These are phyloP conservation scores for Pleurotus citrinopileatus DNA, from an alignment of 768 basidiomycete species.

Conservation along the genomic window DNA sequence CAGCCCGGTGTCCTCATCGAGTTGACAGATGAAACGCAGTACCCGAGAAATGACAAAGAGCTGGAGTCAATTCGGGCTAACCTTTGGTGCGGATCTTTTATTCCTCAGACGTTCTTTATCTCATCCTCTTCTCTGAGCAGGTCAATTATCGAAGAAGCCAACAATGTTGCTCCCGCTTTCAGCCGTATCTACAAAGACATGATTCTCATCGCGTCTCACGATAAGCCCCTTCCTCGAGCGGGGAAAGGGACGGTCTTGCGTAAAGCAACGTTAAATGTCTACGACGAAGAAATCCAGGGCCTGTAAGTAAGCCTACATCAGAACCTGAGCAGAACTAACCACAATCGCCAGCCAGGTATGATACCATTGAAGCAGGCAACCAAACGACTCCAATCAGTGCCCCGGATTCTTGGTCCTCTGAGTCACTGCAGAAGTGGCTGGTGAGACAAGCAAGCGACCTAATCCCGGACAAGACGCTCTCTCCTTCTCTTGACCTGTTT, in stretches of 20 bases:
- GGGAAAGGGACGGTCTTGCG: slow-evolving; percentile 48
- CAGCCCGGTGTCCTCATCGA: slow-evolving; percentile 33
- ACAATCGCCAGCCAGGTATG: slow-evolving; percentile 16
- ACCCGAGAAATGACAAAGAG: slow-evolving; percentile 15
- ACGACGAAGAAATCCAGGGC: slow-evolving; percentile 43
- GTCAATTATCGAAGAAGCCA: slow-evolving; percentile 41
- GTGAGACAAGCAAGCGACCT: slow-evolving; percentile 17
- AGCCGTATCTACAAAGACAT: slow-evolving; percentile 53
- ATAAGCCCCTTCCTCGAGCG: slow-evolving; percentile 40
- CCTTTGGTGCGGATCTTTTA: slow-evolving; percentile 31
- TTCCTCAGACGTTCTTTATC: neutral
- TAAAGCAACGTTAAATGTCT: slow-evolving; percentile 39
- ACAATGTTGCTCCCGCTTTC: slow-evolving; percentile 37
- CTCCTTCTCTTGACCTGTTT: slow-evolving; percentile 22
- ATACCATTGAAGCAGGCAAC: slow-evolving; percentile 18
- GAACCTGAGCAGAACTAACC: too few relatives aligned
- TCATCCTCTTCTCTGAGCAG: slow-evolving; percentile 19
- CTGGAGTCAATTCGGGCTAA: slow-evolving; percentile 29
- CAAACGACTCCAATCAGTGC: slow-evolving; percentile 16
- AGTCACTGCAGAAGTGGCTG: slow-evolving; percentile 21
- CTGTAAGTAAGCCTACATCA: slow-evolving; percentile 28
- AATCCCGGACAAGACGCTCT: slow-evolving; percentile 10
- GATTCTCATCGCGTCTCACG: slow-evolving; percentile 37
- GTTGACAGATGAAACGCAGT: slow-evolving; percentile 25
- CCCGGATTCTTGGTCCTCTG: slow-evolving; percentile 13